Percentiles rank a stretch among this genome's conserved stretches.
Evolutionary conservation across 176 grass and related monocot species (phyloP).

Genomic region (Panicum miliaceum): DNA sequence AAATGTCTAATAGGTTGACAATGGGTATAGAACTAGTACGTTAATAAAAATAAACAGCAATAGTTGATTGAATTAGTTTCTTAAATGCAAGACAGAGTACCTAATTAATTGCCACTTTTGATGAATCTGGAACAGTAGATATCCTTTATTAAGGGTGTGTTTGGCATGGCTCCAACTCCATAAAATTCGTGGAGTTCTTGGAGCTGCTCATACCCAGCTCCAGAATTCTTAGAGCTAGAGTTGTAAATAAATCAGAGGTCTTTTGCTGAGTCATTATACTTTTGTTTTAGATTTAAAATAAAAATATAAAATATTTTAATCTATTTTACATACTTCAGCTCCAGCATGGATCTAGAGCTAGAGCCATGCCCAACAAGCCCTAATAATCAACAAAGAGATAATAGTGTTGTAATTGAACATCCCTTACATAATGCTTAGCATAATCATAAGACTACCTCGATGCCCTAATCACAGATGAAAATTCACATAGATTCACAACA

Average conservation of each 20-base stretch:
- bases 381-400: slow-evolving; percentile 3
- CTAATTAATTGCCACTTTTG: slow-evolving; percentile 16
- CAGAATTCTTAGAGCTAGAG: no score
- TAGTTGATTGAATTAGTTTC: not conserved
- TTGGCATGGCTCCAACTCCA: no score
- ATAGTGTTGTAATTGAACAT: not conserved
- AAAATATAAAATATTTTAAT: no score
- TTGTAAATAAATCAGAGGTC: no score
- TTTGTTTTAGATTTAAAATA: no score
- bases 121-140: slow-evolving; percentile 22
- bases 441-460: not conserved
- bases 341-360: no score
- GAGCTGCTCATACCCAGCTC: no score
- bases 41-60: slow-evolving; percentile 11
- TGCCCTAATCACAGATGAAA: slow-evolving; percentile 20
- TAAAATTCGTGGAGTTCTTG: no score
- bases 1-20: not conserved
- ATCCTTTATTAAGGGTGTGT: slow-evolving; percentile 18
- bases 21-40: slow-evolving; percentile 2
- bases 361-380: no score
- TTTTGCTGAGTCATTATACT: no score
- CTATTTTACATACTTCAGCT: no score
- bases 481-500: slow-evolving; percentile 21
- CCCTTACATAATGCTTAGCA: slow-evolving; percentile 23
- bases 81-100: not conserved